Evolutionary conservation across 1,284 basidiomycete genomes (phyloP).

Genomic region (Omphalotus olearius): DNA sequence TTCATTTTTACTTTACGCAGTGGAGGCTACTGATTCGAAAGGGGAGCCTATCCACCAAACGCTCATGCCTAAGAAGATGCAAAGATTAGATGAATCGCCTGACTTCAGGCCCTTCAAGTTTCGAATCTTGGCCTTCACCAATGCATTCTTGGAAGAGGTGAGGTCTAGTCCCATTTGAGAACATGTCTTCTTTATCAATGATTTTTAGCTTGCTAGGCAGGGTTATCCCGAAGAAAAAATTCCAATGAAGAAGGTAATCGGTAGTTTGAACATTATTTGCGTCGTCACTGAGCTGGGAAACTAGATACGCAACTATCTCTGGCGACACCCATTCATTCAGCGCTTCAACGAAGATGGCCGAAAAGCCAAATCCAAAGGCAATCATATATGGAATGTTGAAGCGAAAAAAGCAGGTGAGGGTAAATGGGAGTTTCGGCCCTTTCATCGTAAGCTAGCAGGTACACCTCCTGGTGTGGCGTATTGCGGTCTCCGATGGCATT

Average conservation of each 20-base stretch:
- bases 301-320: conserved; percentile 94
- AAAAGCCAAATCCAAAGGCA: conserved; percentile 99
- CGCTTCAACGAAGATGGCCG: conserved; percentile 99
- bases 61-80: conserved; percentile 99
- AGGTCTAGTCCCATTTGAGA: conserved; percentile 1
- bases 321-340: conserved; percentile 90
- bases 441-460: conserved; percentile 83
- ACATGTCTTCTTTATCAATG: conserved; percentile 10
- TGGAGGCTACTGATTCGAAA: conserved; percentile 90
- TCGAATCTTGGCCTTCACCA: conserved; percentile 97
- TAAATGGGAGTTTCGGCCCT: conserved; percentile 90
- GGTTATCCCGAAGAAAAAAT: conserved; percentile 84
- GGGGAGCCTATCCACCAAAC: conserved; percentile 98
- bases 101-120: conserved; percentile 99
- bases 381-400: conserved; percentile 99
- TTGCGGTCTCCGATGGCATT: conserved; percentile 82
- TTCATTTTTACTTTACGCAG: conserved; percentile 36
- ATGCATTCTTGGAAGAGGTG: conserved; percentile 92
- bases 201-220: conserved; percentile 64
- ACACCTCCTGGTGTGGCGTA: conserved; percentile 79
- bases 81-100: conserved; percentile 88
- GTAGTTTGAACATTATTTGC: conserved; percentile 14
- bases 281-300: conserved; percentile 16
- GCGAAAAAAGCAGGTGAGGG: conserved; percentile 80
- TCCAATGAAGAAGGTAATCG: conserved; percentile 79